phyloP scores from a whole-genome alignment of 331 rosid species.

The Quercus tomentella region DNA sequence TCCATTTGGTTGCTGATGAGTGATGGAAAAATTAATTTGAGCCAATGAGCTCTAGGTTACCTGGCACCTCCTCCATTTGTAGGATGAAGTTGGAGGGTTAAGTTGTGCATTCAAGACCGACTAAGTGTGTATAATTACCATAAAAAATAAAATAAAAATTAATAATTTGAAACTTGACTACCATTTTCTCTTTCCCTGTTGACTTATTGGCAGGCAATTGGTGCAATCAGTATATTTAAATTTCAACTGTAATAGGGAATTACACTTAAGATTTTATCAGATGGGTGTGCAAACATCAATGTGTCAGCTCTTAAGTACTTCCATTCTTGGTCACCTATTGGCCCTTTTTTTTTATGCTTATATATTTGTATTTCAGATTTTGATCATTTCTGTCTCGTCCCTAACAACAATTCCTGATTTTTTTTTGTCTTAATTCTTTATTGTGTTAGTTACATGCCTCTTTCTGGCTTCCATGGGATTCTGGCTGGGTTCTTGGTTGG shows the following conservation, averaged over 20 bases:
- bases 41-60: too few relatives aligned
- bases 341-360: conserved; percentile 2
- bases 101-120: too few relatives aligned
- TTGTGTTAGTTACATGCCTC: conserved; percentile 66
- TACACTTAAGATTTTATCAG: not conserved
- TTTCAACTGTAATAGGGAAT: not conserved
- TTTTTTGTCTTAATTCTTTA: conserved; percentile 8
- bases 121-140: too few relatives aligned
- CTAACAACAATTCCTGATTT: not conserved
- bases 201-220: conserved; percentile 9
- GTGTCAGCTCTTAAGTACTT: not conserved
- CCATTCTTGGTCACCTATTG: not conserved
- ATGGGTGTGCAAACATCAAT: not conserved
- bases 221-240: not conserved
- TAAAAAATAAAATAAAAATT: not conserved
- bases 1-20: not conserved
- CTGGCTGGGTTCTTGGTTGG: conserved; percentile 92
- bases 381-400: not conserved
- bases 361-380: not conserved
- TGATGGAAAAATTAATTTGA: not conserved
- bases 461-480: conserved; percentile 91
- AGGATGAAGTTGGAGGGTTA: too few relatives aligned
- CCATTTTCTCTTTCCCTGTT: not conserved
- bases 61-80: too few relatives aligned
- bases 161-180: not conserved